phyloP scores from a whole-genome alignment of 1,284 basidiomycete species.

The Cryptococcus hybrid region DNA sequence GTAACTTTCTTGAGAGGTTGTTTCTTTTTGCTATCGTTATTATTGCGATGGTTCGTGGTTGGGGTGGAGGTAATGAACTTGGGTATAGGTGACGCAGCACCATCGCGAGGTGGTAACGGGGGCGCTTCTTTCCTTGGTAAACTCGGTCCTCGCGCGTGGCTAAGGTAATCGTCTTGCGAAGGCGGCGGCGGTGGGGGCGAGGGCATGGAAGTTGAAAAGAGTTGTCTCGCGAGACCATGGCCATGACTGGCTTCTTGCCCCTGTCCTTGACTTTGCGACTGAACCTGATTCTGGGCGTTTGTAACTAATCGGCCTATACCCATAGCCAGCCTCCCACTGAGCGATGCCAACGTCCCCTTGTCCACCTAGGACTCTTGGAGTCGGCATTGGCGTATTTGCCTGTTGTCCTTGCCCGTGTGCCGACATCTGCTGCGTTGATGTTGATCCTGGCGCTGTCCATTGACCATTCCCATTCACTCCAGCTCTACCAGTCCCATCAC shows the following conservation, averaged over 20 bases:
- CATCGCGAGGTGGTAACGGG: no score
- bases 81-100: background rate
- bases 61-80: no score
- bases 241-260: no score
- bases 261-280: background rate
- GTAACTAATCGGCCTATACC: conserved; percentile 15
- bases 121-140: background rate
- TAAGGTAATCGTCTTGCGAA: background rate
- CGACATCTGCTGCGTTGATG: background rate
- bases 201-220: background rate
- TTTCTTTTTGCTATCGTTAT: conserved; percentile 22
- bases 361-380: background rate
- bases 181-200: background rate
- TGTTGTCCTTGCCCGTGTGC: background rate
- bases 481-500: background rate
- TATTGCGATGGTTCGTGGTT: no score
- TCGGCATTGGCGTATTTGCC: background rate
- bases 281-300: background rate
- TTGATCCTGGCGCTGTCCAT: background rate
- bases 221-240: background rate
- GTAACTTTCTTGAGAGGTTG: conserved; percentile 74
- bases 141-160: background rate
- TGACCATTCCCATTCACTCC: background rate
- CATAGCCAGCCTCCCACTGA: conserved; percentile 11
- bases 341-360: conserved; percentile 10